Base-by-base conservation (phyloP, 2,329 filamentous ascomycete species). In the Cytospora schulzeri region DNA sequence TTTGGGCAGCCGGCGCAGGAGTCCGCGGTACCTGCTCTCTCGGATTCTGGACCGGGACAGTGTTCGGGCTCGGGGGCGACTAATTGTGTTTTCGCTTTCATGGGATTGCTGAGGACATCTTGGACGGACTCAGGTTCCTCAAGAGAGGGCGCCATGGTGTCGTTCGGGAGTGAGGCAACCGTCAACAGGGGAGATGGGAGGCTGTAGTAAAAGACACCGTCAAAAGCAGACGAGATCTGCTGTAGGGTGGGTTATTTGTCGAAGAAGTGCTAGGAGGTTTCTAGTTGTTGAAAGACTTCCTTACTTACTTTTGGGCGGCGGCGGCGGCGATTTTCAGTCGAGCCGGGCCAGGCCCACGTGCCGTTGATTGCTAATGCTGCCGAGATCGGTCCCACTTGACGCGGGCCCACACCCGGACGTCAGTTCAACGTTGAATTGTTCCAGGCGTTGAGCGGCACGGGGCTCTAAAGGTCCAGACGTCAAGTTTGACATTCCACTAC, bases 11-110 rank as follows among this genome's bases (percentile, higher is more conserved):
- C 93, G 56, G 90, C 92, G 80, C 95, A 99, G 52, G 92, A 93
- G 77, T 97, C 93, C 59, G 86, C 86, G 66, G 82, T 83, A 67
- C 88, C 88, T 63, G 88, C 88, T 69, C 85, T 79, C 69, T 92
- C 83, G 17, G 90, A 92, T 73, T 94, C 91, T 4, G 92, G 95
- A 0, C 95, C 95, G 3, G 94, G 94, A 73, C 95, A 99, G 81
- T 98, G 93, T 78, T 98, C 93, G 80, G 94, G 94, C 75, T 98
- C 93, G 50, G 95, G 94, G 24, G 95, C 95, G 68, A 98, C 91
- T 61, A 99, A 90, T 68, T 92, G 85, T 1, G 94, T 93, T 59
- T 91, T 89, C 62, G 86, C 82, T 76, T 93, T 93, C 63, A 93
- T 81, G 9, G 91, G 90, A 73, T 91, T 89, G 70, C 87, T 81